Evolutionary conservation across 1,284 basidiomycete species (phyloP).

Genomic region (Sporisorium iseilematis-ciliati): DNA sequence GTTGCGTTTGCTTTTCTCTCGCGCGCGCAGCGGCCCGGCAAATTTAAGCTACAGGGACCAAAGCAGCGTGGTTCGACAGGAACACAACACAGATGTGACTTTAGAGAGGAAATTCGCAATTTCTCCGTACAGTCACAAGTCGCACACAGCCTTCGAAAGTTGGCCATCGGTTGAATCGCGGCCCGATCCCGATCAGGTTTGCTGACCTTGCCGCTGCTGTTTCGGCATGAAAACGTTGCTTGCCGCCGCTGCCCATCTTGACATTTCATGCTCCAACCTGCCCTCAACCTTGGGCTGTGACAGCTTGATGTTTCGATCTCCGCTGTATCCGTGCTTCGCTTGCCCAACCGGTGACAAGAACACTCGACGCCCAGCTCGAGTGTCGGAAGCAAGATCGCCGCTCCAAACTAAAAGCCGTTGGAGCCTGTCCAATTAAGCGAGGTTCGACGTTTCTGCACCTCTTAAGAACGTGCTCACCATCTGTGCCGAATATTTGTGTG

Average conservation of each 20-base stretch:
- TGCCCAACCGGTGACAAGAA: no score
- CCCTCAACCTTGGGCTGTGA: neutral
- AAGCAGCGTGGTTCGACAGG: neutral
- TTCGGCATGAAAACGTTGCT: slow-evolving; percentile 1
- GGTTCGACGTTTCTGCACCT: neutral
- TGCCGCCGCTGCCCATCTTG: neutral
- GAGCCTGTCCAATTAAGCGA: slow-evolving; percentile 40
- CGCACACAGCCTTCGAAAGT: neutral
- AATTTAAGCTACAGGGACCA: slow-evolving; percentile 27
- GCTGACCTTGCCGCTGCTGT: neutral
- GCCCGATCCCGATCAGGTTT: slow-evolving; percentile 5
- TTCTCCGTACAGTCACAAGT: slow-evolving; percentile 9
- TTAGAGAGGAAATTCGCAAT: neutral
- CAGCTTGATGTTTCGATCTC: neutral
- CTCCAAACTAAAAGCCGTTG: neutral
- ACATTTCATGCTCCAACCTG: slow-evolving; percentile 6
- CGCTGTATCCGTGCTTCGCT: neutral
- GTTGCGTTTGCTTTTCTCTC: neutral
- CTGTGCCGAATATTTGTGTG: neutral
- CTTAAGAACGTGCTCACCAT: slow-evolving; percentile 26
- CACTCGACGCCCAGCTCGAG: neutral
- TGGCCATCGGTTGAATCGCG: neutral
- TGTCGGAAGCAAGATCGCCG: neutral
- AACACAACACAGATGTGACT: neutral
- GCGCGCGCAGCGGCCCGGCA: neutral